Percentiles rank a stretch among this genome's conserved stretches.
phyloP scores from a whole-genome alignment of 2,329 filamentous ascomycete species.

The Claviceps capensis region DNA sequence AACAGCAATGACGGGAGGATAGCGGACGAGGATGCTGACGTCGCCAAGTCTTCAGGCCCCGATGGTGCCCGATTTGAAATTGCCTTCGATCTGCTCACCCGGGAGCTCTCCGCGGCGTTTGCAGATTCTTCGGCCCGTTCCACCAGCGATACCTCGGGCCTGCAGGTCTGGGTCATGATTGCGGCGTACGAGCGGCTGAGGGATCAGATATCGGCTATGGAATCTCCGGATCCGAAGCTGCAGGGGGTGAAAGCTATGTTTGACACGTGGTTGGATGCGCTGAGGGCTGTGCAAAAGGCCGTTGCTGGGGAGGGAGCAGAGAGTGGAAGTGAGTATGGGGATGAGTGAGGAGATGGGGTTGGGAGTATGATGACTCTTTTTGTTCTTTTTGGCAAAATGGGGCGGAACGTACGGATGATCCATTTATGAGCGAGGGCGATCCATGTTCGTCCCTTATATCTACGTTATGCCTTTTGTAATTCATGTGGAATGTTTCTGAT shows the following conservation, averaged over 20 bases:
- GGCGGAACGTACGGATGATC: too few species aligned
- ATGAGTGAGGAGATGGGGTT: conserved; percentile 3
- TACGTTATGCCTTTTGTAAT: too few species aligned
- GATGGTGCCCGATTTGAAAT: conserved; percentile 34
- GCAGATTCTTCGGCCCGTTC: conserved; percentile 12
- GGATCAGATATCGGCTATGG: conserved; percentile 27
- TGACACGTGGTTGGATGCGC: conserved; percentile 35
- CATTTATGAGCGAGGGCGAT: too few species aligned
- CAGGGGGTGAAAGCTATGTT: conserved; percentile 25
- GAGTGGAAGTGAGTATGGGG: conserved; percentile 17
- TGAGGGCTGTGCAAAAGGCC: conserved; percentile 31
- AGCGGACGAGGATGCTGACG: conserved; percentile 2
- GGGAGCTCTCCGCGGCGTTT: conserved; percentile 33
- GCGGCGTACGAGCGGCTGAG: conserved; percentile 42
- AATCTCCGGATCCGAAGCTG: conserved; percentile 19
- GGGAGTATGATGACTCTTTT: too few species aligned
- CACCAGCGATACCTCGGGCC: conserved; percentile 24
- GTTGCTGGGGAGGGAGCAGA: conserved; percentile 12
- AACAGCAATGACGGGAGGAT: conserved; percentile 4
- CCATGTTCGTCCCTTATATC: too few species aligned
- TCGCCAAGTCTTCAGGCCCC: conserved; percentile 6
- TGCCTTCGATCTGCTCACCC: conserved; percentile 35
- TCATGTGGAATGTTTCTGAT: too few species aligned
- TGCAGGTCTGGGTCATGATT: conserved; percentile 45
- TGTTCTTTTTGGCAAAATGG: too few species aligned